These are phyloP conservation scores for Kandelia obovata DNA, from an alignment of 345 rosid genomes.

Conservation along the genomic window DNA sequence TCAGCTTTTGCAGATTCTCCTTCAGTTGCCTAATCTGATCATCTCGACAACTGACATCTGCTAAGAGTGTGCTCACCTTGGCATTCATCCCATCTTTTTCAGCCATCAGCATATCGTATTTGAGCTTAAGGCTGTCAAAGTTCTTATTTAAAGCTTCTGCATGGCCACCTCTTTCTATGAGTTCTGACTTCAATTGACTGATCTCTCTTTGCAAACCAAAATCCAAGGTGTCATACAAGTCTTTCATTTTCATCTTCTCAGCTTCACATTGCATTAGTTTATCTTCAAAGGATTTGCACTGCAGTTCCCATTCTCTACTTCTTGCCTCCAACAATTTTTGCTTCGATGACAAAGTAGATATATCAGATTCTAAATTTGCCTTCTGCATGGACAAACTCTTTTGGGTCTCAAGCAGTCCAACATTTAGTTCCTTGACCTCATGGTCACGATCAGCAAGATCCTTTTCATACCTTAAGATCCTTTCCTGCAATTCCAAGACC, in stretches of 20 bases:
- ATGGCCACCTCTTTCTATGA: conserved; percentile 31
- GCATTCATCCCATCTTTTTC: conserved; percentile 41
- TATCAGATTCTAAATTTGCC: conserved; percentile 55
- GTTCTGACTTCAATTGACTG: conserved; percentile 39
- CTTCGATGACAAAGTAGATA: conserved; percentile 50
- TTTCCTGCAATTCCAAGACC: conserved; percentile 57
- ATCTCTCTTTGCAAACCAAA: conserved; percentile 35
- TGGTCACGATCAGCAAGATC: conserved; percentile 68
- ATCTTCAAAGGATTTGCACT: conserved; percentile 58
- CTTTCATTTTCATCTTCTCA: conserved; percentile 37
- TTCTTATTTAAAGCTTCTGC: conserved; percentile 35
- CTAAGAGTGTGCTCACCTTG: conserved; percentile 29
- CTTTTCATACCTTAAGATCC: conserved; percentile 41
- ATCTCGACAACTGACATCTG: conserved; percentile 34
- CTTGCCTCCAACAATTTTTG: conserved; percentile 39
- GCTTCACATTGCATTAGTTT: conserved; percentile 46
- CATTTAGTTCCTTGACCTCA: conserved; percentile 55
- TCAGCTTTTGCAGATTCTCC: conserved; percentile 46
- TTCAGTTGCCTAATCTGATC: conserved; percentile 39
- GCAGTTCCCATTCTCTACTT: conserved; percentile 59
- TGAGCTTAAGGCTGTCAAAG: conserved; percentile 24
- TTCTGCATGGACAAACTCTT: conserved; percentile 63
- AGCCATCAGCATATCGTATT: conserved; percentile 22
- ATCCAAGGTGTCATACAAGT: conserved; percentile 16
- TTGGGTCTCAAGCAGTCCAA: conserved; percentile 58